Conservation (phyloP, 2,329 filamentous ascomycete genomes). For the Pseudogymnoascus verrucosus region DNA sequence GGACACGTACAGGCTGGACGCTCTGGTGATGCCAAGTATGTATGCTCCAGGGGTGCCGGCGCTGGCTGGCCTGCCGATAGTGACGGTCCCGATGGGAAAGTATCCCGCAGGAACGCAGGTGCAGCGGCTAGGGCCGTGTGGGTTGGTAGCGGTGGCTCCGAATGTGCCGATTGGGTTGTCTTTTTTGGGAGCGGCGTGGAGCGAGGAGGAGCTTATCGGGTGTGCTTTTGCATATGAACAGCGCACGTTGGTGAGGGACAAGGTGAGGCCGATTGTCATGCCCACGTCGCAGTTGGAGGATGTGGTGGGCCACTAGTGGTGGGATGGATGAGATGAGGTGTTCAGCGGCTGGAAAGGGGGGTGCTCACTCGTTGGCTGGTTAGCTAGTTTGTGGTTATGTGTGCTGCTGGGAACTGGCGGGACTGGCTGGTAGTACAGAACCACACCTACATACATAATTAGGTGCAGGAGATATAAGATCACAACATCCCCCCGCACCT, state of each 20-base stretch:
- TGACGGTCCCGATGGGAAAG: constrained; percentile 56
- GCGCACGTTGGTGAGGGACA: constrained; percentile 34
- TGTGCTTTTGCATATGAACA: constrained; percentile 61
- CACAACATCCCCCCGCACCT: background rate
- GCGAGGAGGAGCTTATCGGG: constrained; percentile 53
- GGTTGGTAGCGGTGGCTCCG: constrained; percentile 11
- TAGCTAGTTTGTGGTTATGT: background rate
- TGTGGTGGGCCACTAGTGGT: constrained; percentile 26
- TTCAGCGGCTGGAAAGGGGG: background rate
- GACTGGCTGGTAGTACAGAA: background rate
- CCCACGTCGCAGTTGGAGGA: constrained; percentile 40
- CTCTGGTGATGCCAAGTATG: constrained; percentile 51
- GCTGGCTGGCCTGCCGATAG: constrained; percentile 49
- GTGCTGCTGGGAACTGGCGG: background rate
- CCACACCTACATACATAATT: background rate
- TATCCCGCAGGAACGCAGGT: constrained; percentile 39
- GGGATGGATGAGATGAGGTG: background rate
- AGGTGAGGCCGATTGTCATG: constrained; percentile 40
- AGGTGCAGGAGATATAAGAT: background rate
- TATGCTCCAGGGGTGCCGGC: constrained; percentile 42
- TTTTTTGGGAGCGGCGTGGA: constrained; percentile 54
- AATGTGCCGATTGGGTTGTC: constrained; percentile 43
- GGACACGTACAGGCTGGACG: constrained; percentile 47
- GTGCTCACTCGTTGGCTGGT: background rate
- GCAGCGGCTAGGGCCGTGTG: constrained; percentile 11